These are phyloP conservation scores for Fusarium caatingaense DNA, from an alignment of 2,329 filamentous ascomycete genomes.

Conservation along the genomic window DNA sequence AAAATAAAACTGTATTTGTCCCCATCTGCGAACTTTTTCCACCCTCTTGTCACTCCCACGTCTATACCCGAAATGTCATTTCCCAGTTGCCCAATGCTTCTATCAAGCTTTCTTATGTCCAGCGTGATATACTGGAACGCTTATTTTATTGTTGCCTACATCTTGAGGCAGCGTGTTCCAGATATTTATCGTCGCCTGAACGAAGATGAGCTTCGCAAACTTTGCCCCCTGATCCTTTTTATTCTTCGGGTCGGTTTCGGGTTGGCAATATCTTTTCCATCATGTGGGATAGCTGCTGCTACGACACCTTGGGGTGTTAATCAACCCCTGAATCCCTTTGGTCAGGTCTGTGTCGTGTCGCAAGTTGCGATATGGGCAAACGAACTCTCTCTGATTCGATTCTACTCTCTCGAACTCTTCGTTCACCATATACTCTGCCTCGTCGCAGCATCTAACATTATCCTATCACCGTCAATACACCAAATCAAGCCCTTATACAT, in stretches of 20 bases:
- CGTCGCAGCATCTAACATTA: slow-evolving; percentile 36
- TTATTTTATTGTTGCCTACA: slow-evolving; percentile 19
- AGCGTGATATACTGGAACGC: slow-evolving; percentile 39
- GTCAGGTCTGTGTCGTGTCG: slow-evolving; percentile 42
- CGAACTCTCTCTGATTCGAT: slow-evolving; percentile 29
- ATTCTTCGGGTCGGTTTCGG: slow-evolving; percentile 45
- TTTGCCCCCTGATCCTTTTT: slow-evolving; percentile 34
- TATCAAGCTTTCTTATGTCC: slow-evolving; percentile 33
- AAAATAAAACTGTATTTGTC: not conserved
- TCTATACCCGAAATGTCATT: slow-evolving; percentile 8
- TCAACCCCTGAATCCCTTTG: slow-evolving; percentile 32
- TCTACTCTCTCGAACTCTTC: slow-evolving; percentile 39
- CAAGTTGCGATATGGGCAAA: slow-evolving; percentile 41
- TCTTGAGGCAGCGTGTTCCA: slow-evolving; percentile 26
- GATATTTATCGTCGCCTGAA: slow-evolving; percentile 25
- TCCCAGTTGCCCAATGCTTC: slow-evolving; percentile 31
- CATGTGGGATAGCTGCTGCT: slow-evolving; percentile 31
- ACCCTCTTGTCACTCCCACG: not conserved
- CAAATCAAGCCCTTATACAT: slow-evolving; percentile 45
- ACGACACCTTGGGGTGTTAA: slow-evolving; percentile 40
- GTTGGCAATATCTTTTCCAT: slow-evolving; percentile 37
- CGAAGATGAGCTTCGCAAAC: slow-evolving; percentile 26
- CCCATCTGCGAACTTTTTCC: not conserved
- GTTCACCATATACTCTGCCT: slow-evolving; percentile 44
- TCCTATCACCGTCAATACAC: slow-evolving; percentile 38